Evolutionary conservation across 2,329 filamentous ascomycete genomes (phyloP), one percentile per base, ranked within the genome.

Genomic region (Thyridium curvatum): DNA sequence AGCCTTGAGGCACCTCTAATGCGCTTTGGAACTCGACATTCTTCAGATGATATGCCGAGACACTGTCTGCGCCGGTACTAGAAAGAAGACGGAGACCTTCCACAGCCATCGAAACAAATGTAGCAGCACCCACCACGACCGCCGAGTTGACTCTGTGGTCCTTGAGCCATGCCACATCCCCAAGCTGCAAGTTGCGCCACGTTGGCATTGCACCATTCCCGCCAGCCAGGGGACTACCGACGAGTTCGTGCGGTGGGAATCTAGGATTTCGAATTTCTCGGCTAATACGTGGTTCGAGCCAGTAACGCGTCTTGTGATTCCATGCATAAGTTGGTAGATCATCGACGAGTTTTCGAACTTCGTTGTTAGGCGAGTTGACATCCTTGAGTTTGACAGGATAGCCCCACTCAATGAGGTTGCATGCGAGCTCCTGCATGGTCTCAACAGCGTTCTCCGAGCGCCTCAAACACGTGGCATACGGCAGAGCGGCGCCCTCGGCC

Each of bases 251-350:
- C 0, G 59, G 53, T 0, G 57, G 50, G 21, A 57, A 53, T 18
- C 44, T 40, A 0, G 56, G 48, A 34, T 50, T 46, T 4, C 61
- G 50, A 40, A 55, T 53, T 4, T 54, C 50, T 3, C 47, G 44
- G 5, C 51, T 54, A 3, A 54, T 40, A 1, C 55, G 54, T 1
- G 52, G 52, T 43, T 72, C 68, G 34, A 60, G 57, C 68, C 68
- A 72, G 51, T 69, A 70, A 40, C 56, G 55, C 21, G 56, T 60
- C 3, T 61, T 55, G 43, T 67, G 58, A 32, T 68, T 62, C 61
- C 65, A 72, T 2, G 64, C 51, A 39, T 72, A 73, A 4, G 62
- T 57, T 1, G 62, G 59, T 18, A 73, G 55, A 45, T 72, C 66
- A 2, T 57, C 56, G 2, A 71, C 44, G 4, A 68, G n/a, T n/a